A percentile compares a stretch with the other conserved stretches of the same genome.
Evolutionary conservation across 164 flowering plant genomes (phyloP).

Genomic region (Chimonanthus praecox): DNA sequence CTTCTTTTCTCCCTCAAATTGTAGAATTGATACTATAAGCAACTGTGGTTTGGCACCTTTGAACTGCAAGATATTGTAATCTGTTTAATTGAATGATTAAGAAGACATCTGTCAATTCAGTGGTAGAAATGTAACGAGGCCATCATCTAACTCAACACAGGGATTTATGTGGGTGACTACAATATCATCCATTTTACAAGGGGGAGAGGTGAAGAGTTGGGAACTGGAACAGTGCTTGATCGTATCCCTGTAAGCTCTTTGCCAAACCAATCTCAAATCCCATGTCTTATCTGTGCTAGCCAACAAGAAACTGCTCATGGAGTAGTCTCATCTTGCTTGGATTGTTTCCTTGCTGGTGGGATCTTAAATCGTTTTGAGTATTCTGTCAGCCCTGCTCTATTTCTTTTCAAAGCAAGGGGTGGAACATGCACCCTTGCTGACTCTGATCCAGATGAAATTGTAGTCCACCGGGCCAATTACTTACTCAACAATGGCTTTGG

Average conservation of each 20-base stretch:
- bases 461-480: conserved; percentile 32
- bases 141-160: conserved; percentile 18
- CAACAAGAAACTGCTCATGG: conserved; percentile 39
- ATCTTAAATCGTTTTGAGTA: conserved; percentile 35
- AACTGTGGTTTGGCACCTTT: no score
- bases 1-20: no score
- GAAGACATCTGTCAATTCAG: no score
- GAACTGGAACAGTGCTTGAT: conserved; percentile 67
- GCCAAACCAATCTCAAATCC: conserved; percentile 19
- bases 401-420: conserved; percentile 29
- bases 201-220: conserved; percentile 73
- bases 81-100: no score
- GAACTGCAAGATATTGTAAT: no score
- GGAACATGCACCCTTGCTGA: conserved; percentile 45
- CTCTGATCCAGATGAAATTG: conserved; percentile 28
- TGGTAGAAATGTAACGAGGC: no score
- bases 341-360: conserved; percentile 40
- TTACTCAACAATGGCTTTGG: conserved; percentile 40
- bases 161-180: conserved; percentile 74
- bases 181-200: conserved; percentile 86
- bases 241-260: conserved; percentile 41
- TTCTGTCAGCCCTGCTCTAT: conserved; percentile 25
- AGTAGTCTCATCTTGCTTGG: conserved; percentile 35
- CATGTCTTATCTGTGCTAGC: conserved; percentile 38
- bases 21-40: no score